A percentile compares a stretch with the other conserved stretches of the same genome.
phyloP scores from a whole-genome alignment of 2,329 filamentous ascomycete species.

The Harringtonia lauricola region DNA sequence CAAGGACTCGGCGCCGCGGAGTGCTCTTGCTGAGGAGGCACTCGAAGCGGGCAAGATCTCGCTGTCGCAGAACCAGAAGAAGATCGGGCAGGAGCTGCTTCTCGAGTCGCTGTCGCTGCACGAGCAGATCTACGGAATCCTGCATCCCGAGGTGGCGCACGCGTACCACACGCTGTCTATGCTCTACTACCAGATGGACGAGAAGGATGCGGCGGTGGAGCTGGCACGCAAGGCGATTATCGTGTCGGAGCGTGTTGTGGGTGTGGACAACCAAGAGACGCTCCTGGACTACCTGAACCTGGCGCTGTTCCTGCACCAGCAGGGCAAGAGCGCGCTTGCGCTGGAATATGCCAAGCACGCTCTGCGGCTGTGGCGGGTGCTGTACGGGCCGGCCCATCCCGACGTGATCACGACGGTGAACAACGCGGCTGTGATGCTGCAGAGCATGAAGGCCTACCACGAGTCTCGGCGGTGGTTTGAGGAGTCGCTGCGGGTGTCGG shows the following conservation, averaged over 20 bases:
- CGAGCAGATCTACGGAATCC: slow-evolving; percentile 96
- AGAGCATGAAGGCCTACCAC: slow-evolving; percentile 87
- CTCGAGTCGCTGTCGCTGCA: slow-evolving; percentile 93
- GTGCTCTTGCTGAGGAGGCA: slow-evolving; percentile 85
- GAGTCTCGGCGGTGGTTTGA: slow-evolving; percentile 97
- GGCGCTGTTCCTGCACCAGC: slow-evolving; percentile 85
- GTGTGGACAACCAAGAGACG: slow-evolving; percentile 87
- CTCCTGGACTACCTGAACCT: slow-evolving; percentile 94
- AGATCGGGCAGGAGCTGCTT: slow-evolving; percentile 88
- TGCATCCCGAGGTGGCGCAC: slow-evolving; percentile 91
- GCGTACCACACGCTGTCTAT: slow-evolving; percentile 93
- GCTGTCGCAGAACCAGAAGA: slow-evolving; percentile 89
- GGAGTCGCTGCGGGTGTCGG: slow-evolving; percentile 78
- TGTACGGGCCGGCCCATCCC: slow-evolving; percentile 86
- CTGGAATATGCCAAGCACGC: slow-evolving; percentile 81
- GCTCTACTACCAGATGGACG: slow-evolving; percentile 94
- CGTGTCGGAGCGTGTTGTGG: slow-evolving; percentile 86
- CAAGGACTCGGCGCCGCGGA: slow-evolving; percentile 89
- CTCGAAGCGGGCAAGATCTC: slow-evolving; percentile 93
- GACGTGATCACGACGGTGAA: slow-evolving; percentile 98
- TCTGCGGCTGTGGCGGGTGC: slow-evolving; percentile 90
- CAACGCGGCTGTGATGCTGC: slow-evolving; percentile 97
- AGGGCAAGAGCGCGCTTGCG: slow-evolving; percentile 81
- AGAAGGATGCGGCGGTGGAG: slow-evolving; percentile 92
- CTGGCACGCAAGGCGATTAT: slow-evolving; percentile 94